Evolutionary conservation across 1,139 yeast species (phyloP).

Genomic region (Candida pseudoviswanathii): DNA sequence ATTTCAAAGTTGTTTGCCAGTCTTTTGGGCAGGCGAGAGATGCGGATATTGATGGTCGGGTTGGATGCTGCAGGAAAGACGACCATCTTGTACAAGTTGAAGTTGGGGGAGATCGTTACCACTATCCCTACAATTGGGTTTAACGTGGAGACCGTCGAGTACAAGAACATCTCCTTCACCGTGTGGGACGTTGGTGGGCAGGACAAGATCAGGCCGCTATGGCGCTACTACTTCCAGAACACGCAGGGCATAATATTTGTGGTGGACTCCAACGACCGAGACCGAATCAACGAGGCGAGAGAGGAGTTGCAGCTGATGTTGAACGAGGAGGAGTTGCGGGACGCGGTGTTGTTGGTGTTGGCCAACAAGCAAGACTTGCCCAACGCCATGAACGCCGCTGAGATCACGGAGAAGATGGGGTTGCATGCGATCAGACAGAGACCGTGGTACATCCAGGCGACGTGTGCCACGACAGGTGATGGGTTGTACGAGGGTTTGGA

Average conservation of each 20-base stretch:
- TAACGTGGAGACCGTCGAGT: conserved; percentile 43
- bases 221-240: conserved; percentile 45
- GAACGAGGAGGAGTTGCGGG: conserved; percentile 43
- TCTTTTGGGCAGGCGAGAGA: conserved; percentile 41
- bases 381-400: conserved; percentile 45
- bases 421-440: conserved; percentile 42
- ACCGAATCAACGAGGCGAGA: conserved; percentile 42
- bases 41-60: conserved; percentile 45
- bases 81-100: conserved; percentile 40
- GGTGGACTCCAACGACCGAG: conserved; percentile 44
- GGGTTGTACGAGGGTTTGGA: conserved; percentile 45
- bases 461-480: conserved; percentile 45
- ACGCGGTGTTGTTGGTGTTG: conserved; percentile 40
- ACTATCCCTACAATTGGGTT: conserved; percentile 44
- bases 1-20: conserved; percentile 35
- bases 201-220: conserved; percentile 42
- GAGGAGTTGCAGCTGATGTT: conserved; percentile 46
- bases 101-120: conserved; percentile 42
- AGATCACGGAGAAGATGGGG: conserved; percentile 44
- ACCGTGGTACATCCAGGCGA: conserved; percentile 44
- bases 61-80: conserved; percentile 46
- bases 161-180: conserved; percentile 40
- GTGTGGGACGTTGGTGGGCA: conserved; percentile 49
- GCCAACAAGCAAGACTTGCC: conserved; percentile 46
- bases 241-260: conserved; percentile 44